Evolutionary conservation across 2,329 filamentous ascomycete genomes (phyloP), one percentile per base, ranked within the genome.

Genomic region (Venturia nashicola): DNA sequence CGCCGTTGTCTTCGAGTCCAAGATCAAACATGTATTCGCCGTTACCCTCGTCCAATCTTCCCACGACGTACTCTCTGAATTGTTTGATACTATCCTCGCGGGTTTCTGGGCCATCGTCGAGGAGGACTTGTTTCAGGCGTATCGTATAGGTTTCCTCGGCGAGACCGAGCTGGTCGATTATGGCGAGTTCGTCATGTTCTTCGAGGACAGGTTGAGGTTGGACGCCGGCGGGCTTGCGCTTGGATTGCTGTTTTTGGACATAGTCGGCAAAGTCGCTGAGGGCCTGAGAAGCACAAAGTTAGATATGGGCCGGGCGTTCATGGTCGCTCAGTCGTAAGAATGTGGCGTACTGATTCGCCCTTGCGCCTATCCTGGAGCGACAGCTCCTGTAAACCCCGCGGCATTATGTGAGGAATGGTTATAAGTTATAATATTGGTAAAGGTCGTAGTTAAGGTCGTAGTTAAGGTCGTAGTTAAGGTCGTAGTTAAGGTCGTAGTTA

Each of bases 211-310:
- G 23, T 18, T 60, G 39, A 27, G 43, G 59, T 12, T 57, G 36
- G 20, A 61, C 54, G 23, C 71, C 63, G 23, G 63, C 64, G 48
- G 75, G 73, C 51, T 76, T 76, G 59, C 89, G 86, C 61, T 87
- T 76, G 16, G 86, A 86, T 75, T 97, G 94, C 74, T 97, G 92
- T 74, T 91, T 89, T 75, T 97, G 91, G 68, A 97, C 94, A 71
- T 97, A 97, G 71, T 99, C 94, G 75, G 92, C 91, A 74, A 99
- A 99, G 70, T 97, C 94, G 78, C 89, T 94, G 64, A 99, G 82
- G 14, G 93, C 92, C 84, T 60, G 14, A 7, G 16, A 18, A 60
- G 32, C 16, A 42, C 11, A 16, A 42, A 27, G 36, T 44, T 27
- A 60, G 59, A 16, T 27, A 48, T 8, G 18, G 2, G 20, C 44